Evolutionary conservation across 2,329 filamentous ascomycete species (phyloP).

Genomic region (Xylariaceae sp.): DNA sequence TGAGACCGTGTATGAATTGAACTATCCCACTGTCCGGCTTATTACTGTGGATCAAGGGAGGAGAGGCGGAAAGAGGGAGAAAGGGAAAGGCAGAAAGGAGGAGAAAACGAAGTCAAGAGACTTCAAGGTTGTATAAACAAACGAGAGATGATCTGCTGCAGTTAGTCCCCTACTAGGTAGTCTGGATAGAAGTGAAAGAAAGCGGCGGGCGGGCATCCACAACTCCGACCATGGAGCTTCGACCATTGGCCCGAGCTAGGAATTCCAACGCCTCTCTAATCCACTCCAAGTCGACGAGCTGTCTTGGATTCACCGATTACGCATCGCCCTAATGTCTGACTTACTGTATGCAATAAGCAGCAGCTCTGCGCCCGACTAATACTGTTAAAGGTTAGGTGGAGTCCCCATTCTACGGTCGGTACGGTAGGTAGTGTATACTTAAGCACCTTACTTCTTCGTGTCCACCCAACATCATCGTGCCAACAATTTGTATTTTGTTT

Average conservation of each 20-base stretch:
- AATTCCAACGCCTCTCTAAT: background rate
- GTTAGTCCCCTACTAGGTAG: too few relatives aligned
- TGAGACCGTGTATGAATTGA: background rate
- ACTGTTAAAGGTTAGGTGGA: background rate
- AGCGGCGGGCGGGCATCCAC: slow-evolving; percentile 11
- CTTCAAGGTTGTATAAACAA: background rate
- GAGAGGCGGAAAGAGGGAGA: background rate
- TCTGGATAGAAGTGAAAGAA: background rate
- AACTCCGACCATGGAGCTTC: slow-evolving; percentile 27
- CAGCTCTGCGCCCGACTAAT: too few relatives aligned
- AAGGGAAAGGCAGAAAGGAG: background rate
- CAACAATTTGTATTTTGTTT: too few relatives aligned
- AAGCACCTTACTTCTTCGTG: background rate
- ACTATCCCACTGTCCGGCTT: background rate
- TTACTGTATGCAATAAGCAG: slow-evolving; percentile 22
- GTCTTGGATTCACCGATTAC: slow-evolving; percentile 17
- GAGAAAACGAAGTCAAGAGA: slow-evolving; percentile 12
- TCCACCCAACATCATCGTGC: background rate
- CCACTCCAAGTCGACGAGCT: too few relatives aligned
- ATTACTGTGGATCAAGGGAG: background rate
- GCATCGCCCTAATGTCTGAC: slow-evolving; percentile 19
- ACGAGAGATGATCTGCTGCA: background rate
- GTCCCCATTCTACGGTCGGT: background rate
- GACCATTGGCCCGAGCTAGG: slow-evolving; percentile 21
- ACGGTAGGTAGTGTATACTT: background rate